Evolutionary conservation across 2,329 filamentous ascomycete genomes (phyloP), one percentile per base, ranked within the genome.

Genomic region (Purpureocillium lavendulum): DNA sequence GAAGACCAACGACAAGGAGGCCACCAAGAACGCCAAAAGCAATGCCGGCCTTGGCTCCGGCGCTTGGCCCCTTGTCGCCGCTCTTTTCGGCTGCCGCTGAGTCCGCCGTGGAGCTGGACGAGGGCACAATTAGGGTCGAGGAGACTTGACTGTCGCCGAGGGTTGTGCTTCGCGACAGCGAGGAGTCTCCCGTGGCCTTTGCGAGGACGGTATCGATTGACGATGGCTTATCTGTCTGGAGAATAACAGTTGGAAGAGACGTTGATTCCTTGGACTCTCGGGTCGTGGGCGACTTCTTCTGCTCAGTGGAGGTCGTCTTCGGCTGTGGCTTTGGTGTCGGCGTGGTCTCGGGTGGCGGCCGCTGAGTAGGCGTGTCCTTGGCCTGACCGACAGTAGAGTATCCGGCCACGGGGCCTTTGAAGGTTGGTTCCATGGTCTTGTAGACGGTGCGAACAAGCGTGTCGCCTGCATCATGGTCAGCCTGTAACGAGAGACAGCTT

Each of bases 11-110:
- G 3, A 82, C 61, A 26, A 82, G 75, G 18, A 95, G 51, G 36
- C 76, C 77, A 7, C 82, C 69, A 26, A 96, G 63, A 35, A 94
- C 77, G 53, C 88, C 89, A 56, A 96, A 80, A 6, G 83, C 87
- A 45, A 96, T 75, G 44, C 92, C 92, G 33, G 87, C 89, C 61
- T 87, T 92, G 32, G 64, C 58, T 24, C 64, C 72, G 8, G 60
- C 45, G 35, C 51, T 58, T 29, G 48, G 51, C 7, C 55, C 52
- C 12, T 47, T 36, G 9, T 42, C 36, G 7, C 31, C 35, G 4
- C 34, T 33, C 16, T 39, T 33, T 3, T n/a, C 30, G 14, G 30
- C 21, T 3, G 36, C 28, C 4, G 50, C 42, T 4, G 47, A 30
- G 8, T 43, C 36, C 10, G 48, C 41, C 14, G 48, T 41, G 4